These are phyloP conservation scores for Citrullus amarus DNA, from an alignment of 306 rosid genomes.

Conservation along the genomic window DNA sequence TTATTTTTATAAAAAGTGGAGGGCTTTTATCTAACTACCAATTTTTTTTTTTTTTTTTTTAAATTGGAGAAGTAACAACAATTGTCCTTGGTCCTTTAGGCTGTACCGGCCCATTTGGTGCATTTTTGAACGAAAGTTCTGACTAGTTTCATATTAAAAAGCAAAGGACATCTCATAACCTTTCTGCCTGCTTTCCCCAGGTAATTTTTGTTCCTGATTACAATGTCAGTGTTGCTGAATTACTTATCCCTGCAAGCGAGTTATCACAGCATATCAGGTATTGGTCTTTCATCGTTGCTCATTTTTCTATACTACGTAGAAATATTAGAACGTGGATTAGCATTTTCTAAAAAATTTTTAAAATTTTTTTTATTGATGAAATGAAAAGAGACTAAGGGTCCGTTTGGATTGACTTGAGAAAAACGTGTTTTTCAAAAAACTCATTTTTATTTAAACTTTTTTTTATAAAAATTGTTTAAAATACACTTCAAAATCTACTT, in stretches of 20 bases:
- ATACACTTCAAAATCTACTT: no score
- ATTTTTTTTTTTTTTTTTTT: no score
- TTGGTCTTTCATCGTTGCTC: neutral
- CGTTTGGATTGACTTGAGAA: no score
- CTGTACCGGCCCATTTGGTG: neutral
- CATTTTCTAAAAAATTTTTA: no score
- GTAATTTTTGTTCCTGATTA: constrained; percentile 93
- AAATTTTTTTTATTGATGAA: no score
- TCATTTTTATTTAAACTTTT: no score
- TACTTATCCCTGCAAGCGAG: constrained; percentile 94
- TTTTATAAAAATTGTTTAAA: no score
- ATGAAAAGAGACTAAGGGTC: no score
- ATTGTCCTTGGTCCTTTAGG: neutral
- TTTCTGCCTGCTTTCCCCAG: constrained; percentile 26
- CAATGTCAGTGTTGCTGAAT: constrained; percentile 92
- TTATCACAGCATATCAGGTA: constrained; percentile 97
- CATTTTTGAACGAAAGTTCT: neutral
- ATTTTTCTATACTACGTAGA: neutral
- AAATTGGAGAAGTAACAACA: neutral
- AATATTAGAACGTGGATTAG: neutral
- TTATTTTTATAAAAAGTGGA: neutral
- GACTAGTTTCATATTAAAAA: neutral
- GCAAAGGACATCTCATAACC: neutral
- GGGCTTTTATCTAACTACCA: neutral
- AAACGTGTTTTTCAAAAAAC: no score